These are phyloP conservation scores for Lanzia echinophila DNA, from an alignment of 2,329 filamentous ascomycete species.

Conservation along the genomic window DNA sequence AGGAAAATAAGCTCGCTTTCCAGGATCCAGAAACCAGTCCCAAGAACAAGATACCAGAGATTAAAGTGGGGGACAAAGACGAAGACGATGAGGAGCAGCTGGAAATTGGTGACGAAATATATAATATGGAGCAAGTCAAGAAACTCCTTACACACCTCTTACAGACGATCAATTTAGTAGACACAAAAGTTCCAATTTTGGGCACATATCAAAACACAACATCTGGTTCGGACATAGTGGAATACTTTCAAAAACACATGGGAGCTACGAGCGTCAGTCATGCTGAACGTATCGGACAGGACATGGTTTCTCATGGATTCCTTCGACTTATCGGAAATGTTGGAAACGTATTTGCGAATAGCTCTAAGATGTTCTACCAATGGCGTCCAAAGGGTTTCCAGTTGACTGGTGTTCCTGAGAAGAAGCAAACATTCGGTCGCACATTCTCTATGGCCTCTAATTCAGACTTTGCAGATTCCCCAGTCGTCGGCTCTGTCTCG, in stretches of 20 bases:
- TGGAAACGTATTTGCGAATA: constrained; percentile 93
- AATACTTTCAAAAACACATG: constrained; percentile 89
- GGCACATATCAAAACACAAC: constrained; percentile 94
- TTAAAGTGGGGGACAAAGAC: constrained; percentile 72
- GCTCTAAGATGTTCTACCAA: constrained; percentile 94
- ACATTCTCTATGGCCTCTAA: constrained; percentile 65
- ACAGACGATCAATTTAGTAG: constrained; percentile 76
- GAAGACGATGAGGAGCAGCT: constrained; percentile 71
- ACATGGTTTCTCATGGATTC: constrained; percentile 79
- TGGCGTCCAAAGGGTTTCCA: constrained; percentile 93
- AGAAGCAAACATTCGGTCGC: constrained; percentile 65
- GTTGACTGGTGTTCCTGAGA: constrained; percentile 79
- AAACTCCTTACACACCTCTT: constrained; percentile 83
- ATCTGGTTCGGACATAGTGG: constrained; percentile 84
- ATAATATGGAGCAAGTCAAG: constrained; percentile 80
- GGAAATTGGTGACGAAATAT: constrained; percentile 86
- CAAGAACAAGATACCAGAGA: constrained; percentile 64
- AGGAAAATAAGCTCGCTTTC: constrained; percentile 97
- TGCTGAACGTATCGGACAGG: constrained; percentile 90
- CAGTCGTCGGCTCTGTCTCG: constrained; percentile 72
- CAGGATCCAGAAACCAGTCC: constrained; percentile 75
- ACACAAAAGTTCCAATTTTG: constrained; percentile 91
- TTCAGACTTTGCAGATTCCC: constrained; percentile 62
- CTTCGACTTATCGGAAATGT: constrained; percentile 89
- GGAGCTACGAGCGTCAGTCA: constrained; percentile 78